Base-by-base conservation (phyloP, 75 land plant species). In the Selaginella tamariscina region DNA sequence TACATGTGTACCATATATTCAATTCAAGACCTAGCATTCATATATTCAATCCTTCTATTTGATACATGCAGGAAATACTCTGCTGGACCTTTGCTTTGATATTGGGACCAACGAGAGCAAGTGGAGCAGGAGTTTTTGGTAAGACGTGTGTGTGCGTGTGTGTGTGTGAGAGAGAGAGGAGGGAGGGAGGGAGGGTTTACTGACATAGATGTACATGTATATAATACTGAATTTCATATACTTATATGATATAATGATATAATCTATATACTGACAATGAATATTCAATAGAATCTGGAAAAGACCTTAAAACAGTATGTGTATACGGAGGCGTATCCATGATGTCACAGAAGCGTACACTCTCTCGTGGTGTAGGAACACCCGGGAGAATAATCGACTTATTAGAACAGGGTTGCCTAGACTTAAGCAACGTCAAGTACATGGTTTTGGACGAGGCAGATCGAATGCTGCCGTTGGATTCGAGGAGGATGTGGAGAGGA, bases 301-400 rank as follows among this genome's bases (percentile, higher is more conserved):
- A 39, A 39, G 49, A 39, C 11, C 49, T 39, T 39, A 15, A 5
- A 15, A 39, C 49, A 39, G 78, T 85, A 20, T 94, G 98, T 78
- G 84, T 94, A 2, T 94, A 94, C 80, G 98, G 98, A 54, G 98
- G 98, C 28, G 91, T 90, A 64, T 84, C 98, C 27, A 91, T 91
- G 33, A 68, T 27, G 54, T 56, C 74, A 22, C 98, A 94, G 65
- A 84, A 89, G 69, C 82, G 72, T 68, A 76, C 84, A 59, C 78
- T 94, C 31, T 30, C 78, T 28, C 79, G 84, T 24, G 98, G 98
- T 29, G 98, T 94, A 67, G 98, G 98, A 68, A 94, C 98, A 2
- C 98, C 98, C 27, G 98, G 98, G 26, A 77, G 98, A 23, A 69
- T 94, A 0, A 87, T 85, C 73, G 98, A 94, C 72, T 73, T 94